Conservation (phyloP, 2,329 filamentous ascomycete genomes). For the Ophiosphaerella narmari region DNA sequence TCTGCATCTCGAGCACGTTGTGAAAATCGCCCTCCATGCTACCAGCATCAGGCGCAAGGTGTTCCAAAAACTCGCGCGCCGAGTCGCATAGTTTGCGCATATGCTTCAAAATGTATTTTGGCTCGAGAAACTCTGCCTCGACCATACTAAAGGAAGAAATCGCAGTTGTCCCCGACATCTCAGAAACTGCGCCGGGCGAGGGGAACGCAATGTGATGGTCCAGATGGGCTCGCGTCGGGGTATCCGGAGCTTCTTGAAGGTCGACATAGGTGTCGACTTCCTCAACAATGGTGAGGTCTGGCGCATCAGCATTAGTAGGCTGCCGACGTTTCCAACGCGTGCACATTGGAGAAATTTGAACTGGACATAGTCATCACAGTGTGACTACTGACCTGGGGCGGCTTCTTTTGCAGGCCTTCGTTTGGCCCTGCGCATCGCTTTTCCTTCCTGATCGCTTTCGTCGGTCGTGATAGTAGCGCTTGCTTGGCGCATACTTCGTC, state of each 20-base stretch:
- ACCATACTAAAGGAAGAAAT: conserved; percentile 53
- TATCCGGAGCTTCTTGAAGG: conserved; percentile 27
- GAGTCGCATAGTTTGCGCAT: conserved; percentile 45
- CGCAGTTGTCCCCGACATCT: conserved; percentile 54
- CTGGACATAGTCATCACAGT: background rate
- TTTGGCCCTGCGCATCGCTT: conserved; percentile 23
- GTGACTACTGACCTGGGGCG: conserved; percentile 33
- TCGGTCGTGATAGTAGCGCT: conserved; percentile 33
- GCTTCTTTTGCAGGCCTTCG: conserved; percentile 27
- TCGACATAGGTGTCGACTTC: conserved; percentile 32
- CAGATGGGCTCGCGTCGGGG: conserved; percentile 20
- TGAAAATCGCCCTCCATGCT: conserved; percentile 20
- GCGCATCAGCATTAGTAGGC: conserved; percentile 11
- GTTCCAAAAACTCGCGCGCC: conserved; percentile 34
- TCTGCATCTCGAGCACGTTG: conserved; percentile 36
- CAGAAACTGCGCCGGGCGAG: conserved; percentile 47
- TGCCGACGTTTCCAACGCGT: background rate
- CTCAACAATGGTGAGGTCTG: conserved; percentile 43
- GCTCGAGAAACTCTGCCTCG: conserved; percentile 49
- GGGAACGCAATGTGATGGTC: conserved; percentile 17
- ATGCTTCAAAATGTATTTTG: conserved; percentile 48
- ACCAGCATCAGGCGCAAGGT: conserved; percentile 36
- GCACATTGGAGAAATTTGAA: background rate
- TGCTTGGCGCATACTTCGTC: conserved; percentile 34
- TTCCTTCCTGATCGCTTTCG: conserved; percentile 24